Base-by-base conservation (phyloP, 164 flowering plant genomes). In the Berberis vulgaris region DNA sequence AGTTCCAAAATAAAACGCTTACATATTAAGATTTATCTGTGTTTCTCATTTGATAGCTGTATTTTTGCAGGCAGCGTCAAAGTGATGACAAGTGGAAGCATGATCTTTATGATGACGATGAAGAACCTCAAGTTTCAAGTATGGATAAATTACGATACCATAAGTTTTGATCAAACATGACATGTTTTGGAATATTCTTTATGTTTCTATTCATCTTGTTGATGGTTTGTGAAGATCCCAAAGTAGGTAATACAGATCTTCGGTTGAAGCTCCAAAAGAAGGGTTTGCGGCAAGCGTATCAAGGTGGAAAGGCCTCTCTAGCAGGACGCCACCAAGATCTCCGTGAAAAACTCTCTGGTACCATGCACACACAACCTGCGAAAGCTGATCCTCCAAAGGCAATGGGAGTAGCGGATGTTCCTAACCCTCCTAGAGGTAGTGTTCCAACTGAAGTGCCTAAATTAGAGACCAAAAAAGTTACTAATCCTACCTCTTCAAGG, bases 261-360 rank as follows among this genome's bases (percentile, higher is more conserved):
- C 87, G 99, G 41, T 68, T 84, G 70, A 91, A 91, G 81, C 89
- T 94, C 60, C 99, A 86, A 68, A 86, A 70, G 76, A 91, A 78
- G 81, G 79, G 72, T 54, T 66, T 67, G 26, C 79, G 73, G 57
- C 82, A 80, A 57, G 74, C 67, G 47, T n/a, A 77, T 65, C 85
- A 72, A 65, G 76, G 69, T 74, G 81, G 77, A 65, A 82, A 70
- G 69, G 76, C 76, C 43, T 61, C 83, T 65, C 43, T 57, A 67
- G 65, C 78, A 59, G 86, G 76, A 55, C 77, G 79, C 70, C 77
- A 77, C 64, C 79, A 79, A 53, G 97, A 94, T 80, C 72, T 94
- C 52, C 97, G 99, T 64, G 97, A 91, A 74, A 89, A 74, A 80
- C 74, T 94, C 1, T 89, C 99, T 54, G 99, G 99, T 39, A 69